Evolutionary conservation across 768 basidiomycete species (phyloP).

Genomic region (Epithele typhae): DNA sequence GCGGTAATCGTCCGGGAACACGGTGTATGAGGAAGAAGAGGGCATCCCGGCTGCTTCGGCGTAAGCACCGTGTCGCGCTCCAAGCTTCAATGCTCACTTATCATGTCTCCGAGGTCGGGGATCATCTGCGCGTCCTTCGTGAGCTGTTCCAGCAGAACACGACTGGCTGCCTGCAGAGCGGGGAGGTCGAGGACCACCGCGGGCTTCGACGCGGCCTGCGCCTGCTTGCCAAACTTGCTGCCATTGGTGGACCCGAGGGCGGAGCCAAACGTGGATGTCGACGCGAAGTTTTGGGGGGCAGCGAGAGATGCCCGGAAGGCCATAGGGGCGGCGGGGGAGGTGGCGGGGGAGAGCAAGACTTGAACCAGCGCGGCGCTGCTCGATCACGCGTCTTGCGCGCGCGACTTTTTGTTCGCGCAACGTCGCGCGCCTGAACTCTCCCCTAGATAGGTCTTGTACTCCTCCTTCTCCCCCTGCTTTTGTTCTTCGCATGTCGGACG

Average conservation of each 20-base stretch:
- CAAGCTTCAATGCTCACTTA: constrained; percentile 1
- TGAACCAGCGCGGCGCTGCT: constrained; percentile 11
- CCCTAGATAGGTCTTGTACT: neutral
- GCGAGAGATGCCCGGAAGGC: constrained; percentile 8
- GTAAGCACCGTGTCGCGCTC: neutral
- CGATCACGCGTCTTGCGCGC: constrained; percentile 16
- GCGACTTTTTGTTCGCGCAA: constrained; percentile 8
- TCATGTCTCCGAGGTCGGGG: constrained; percentile 69
- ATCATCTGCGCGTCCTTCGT: constrained; percentile 69
- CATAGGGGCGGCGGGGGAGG: constrained; percentile 5
- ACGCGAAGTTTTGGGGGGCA: constrained; percentile 10
- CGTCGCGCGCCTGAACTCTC: constrained; percentile 1
- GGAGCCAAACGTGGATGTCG: constrained; percentile 8
- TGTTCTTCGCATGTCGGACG: constrained; percentile 14
- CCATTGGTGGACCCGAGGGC: constrained; percentile 10
- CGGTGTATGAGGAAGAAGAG: constrained; percentile 73
- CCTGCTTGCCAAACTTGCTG: constrained; percentile 12
- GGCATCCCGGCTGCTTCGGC: constrained; percentile 49
- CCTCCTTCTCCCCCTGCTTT: neutral
- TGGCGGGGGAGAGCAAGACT: constrained; percentile 14
- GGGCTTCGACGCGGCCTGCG: constrained; percentile 20
- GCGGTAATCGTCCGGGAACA: constrained; percentile 73
- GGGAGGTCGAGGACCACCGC: constrained; percentile 47
- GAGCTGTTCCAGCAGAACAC: constrained; percentile 63
- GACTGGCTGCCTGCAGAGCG: constrained; percentile 62